These are phyloP conservation scores for Anisodus tanguticus DNA, from an alignment of 257 asterid species.

Conservation along the genomic window DNA sequence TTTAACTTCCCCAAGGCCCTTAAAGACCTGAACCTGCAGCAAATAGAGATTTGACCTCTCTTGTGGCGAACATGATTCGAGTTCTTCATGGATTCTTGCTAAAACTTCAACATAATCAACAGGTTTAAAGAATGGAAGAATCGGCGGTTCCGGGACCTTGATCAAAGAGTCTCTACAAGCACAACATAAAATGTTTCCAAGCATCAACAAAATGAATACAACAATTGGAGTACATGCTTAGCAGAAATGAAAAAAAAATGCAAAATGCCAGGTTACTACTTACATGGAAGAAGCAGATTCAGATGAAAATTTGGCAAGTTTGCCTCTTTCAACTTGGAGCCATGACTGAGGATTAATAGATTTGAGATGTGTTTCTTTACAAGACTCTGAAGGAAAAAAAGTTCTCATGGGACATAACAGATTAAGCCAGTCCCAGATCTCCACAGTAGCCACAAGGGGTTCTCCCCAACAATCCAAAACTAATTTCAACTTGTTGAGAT, in stretches of 20 bases:
- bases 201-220: constrained; percentile 17
- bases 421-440: constrained; percentile 82
- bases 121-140: constrained; percentile 88
- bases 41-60: constrained; percentile 77
- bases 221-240: neutral
- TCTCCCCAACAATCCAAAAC: constrained; percentile 35
- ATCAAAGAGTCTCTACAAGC: constrained; percentile 85
- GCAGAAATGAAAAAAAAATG: constrained; percentile 13
- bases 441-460: constrained; percentile 66
- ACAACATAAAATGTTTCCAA: constrained; percentile 28
- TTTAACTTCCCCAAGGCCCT: constrained; percentile 91
- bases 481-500: too few relatives aligned
- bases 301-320: constrained; percentile 66
- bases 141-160: constrained; percentile 87
- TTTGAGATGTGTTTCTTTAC: constrained; percentile 74
- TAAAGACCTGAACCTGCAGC: constrained; percentile 90
- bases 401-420: constrained; percentile 96
- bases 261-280: constrained; percentile 41
- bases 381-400: constrained; percentile 80
- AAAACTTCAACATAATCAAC: constrained; percentile 89
- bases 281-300: constrained; percentile 83
- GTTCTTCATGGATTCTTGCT: constrained; percentile 94
- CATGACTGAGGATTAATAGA: constrained; percentile 91
- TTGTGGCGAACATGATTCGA: constrained; percentile 69
- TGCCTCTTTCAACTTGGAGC: constrained; percentile 99